phyloP scores from a whole-genome alignment of 495 filamentous ascomycete genomes.

The Neurospora sp. region DNA sequence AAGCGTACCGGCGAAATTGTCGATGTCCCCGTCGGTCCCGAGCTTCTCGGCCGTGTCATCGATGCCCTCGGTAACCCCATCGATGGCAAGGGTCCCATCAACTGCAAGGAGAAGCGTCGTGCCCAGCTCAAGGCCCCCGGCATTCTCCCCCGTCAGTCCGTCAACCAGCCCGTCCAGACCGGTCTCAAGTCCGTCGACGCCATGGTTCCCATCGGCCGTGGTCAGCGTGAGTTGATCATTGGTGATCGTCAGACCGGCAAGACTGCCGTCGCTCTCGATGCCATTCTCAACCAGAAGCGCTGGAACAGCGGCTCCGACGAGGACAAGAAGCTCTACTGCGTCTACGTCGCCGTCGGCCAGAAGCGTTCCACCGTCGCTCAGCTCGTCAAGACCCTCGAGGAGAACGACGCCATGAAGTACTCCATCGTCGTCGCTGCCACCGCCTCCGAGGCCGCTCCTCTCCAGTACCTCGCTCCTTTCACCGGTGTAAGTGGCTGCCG shows the following conservation, averaged over 20 bases:
- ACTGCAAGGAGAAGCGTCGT: conserved; percentile 84
- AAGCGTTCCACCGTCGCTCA: conserved; percentile 99
- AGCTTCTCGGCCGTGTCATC: conserved; percentile 94
- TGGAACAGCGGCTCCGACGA: conserved; percentile 90
- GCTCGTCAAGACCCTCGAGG: conserved; percentile 98
- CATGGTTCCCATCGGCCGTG: conserved; percentile 99
- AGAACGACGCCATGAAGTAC: conserved; percentile 99
- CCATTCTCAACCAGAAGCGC: conserved; percentile 98
- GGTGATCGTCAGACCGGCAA: conserved; percentile 99
- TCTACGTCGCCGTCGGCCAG: conserved; percentile 98
- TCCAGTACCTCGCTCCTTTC: conserved; percentile 96
- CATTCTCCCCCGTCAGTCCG: conserved; percentile 91
- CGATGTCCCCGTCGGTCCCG: conserved; percentile 88
- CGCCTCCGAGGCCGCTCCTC: conserved; percentile 89
- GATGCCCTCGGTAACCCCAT: conserved; percentile 98
- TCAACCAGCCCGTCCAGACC: conserved; percentile 98
- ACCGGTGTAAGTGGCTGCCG: conserved; percentile 33
- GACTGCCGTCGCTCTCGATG: conserved; percentile 96
- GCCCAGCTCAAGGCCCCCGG: conserved; percentile 98
- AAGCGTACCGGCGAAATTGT: conserved; percentile 99
- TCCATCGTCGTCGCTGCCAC: conserved; percentile 89
- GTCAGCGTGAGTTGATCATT: conserved; percentile 99
- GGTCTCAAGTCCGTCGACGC: conserved; percentile 98
- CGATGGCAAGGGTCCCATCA: conserved; percentile 95
- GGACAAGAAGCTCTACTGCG: conserved; percentile 96